Evolutionary conservation across 768 basidiomycete species (phyloP).

Genomic region (Crassisporium funariophilum): DNA sequence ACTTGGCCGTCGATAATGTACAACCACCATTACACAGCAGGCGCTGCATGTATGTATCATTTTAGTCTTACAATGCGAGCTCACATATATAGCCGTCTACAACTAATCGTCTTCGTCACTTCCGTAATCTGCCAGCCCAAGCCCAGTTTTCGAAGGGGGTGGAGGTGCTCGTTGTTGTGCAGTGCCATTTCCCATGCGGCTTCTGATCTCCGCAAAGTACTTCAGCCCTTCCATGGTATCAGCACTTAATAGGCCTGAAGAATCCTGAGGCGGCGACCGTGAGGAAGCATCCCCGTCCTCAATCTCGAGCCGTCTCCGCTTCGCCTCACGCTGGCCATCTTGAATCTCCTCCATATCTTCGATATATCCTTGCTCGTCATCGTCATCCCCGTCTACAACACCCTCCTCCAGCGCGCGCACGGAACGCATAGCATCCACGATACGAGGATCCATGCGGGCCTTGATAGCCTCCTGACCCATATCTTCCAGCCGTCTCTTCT

Average conservation of each 20-base stretch:
- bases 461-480: slow-evolving; percentile 87
- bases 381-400: slow-evolving; percentile 44
- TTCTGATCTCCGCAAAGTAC: slow-evolving; percentile 87
- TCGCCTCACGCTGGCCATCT: slow-evolving; percentile 34
- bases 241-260: slow-evolving; percentile 68
- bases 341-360: slow-evolving; percentile 32
- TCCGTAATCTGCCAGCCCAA: slow-evolving; percentile 76
- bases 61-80: no score
- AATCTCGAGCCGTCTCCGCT: slow-evolving; percentile 35
- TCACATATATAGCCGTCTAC: no score
- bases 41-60: neutral
- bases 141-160: slow-evolving; percentile 41
- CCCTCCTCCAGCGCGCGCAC: slow-evolving; percentile 91
- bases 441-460: slow-evolving; percentile 80
- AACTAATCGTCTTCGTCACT: slow-evolving; percentile 63
- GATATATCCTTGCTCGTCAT: slow-evolving; percentile 37
- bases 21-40: no score
- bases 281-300: slow-evolving; percentile 25
- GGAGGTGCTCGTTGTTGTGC: slow-evolving; percentile 29
- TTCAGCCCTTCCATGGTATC: slow-evolving; percentile 90
- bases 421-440: slow-evolving; percentile 86
- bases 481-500: slow-evolving; percentile 81
- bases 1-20: no score
- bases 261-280: slow-evolving; percentile 34
- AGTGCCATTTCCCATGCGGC: slow-evolving; percentile 52